Evolutionary conservation across 768 basidiomycete genomes (phyloP).

Genomic region (Melanogaster broomeanus): DNA sequence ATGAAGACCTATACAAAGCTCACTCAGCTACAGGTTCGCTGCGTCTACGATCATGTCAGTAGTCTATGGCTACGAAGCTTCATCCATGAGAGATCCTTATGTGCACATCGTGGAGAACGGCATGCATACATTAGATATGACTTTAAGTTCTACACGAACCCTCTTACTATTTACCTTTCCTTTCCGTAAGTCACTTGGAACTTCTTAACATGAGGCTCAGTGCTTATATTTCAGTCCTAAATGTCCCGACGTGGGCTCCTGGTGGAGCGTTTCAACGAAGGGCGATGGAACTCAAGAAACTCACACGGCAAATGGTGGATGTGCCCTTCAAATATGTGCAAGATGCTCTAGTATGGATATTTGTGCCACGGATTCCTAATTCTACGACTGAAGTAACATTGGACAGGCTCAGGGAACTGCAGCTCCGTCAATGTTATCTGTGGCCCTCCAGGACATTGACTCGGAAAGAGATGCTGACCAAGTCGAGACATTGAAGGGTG

Average conservation of each 20-base stretch:
- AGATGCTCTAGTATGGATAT: not conserved
- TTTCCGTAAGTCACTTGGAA: not conserved
- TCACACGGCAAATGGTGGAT: not conserved
- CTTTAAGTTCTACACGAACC: not conserved
- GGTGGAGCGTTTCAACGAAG: not conserved
- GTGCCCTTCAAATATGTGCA: not conserved
- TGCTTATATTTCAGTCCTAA: not conserved
- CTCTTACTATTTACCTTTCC: not conserved
- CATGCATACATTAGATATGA: not conserved
- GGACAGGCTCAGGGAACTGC: not conserved
- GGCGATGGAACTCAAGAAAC: not conserved
- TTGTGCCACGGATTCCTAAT: not conserved
- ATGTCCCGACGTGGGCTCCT: not conserved
- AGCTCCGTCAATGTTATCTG: not conserved
- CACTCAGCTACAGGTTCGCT: constrained; percentile 20
- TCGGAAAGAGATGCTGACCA: not conserved
- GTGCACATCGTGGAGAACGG: constrained; percentile 29
- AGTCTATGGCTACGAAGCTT: constrained; percentile 38
- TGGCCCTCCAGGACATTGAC: not conserved
- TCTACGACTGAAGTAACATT: not conserved
- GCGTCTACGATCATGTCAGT: constrained; percentile 33
- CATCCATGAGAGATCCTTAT: constrained; percentile 30
- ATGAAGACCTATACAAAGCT: not conserved
- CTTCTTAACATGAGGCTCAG: not conserved
- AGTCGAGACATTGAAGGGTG: not conserved